Evolutionary conservation across 352 stramenopile genomes (phyloP), one percentile per base, ranked within the genome.

Genomic region (Globisporangium polare): DNA sequence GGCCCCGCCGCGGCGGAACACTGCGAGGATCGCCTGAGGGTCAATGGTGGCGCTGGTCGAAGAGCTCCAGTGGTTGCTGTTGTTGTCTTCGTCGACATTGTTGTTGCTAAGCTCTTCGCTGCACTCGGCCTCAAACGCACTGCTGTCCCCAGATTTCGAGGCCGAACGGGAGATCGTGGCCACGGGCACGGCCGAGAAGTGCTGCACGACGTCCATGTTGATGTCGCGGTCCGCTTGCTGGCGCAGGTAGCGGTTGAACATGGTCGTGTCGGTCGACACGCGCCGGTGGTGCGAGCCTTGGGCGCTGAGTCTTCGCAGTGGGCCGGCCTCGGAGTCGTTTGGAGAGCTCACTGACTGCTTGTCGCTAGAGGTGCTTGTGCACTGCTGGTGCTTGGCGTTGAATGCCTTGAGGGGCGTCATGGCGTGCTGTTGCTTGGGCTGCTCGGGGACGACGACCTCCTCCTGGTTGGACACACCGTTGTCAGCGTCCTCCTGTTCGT

Each of bases 241-340:
- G 4, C 73, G 74, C 60, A 90, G 53, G 54, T 82, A 75, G 24
- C 72, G 73, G 52, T 80, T 86, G 59, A 89, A 89, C 57, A 80
- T 75, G 18, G 78, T 84, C 57, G 79, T 90, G 68, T 90, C 78
- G 0, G 83, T 92, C 22, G 83, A 90, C 42, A 92, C 69, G 29
- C 82, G 78, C 17, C 82, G 80, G 60, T 89, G 78, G 54, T 92
- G 82, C 63, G 67, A 75, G 17, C 77, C 74, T 39, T 91, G 82
- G 2, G 74, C 65, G 13, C 65, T 77, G 49, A 74, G 65, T 53
- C 83, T 77, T 18, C 77, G 82, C 65, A 89, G 71, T 20, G 82
- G 76, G 0, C 72, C 78, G 0, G 80, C 76, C 56, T 89, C 78
- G 3, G 68, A 75, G 37, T 72, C 69, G 10, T 68, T 76, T 12